Conservation (phyloP, 352 stramenopile species). For the Phytophthora pluvialis region DNA sequence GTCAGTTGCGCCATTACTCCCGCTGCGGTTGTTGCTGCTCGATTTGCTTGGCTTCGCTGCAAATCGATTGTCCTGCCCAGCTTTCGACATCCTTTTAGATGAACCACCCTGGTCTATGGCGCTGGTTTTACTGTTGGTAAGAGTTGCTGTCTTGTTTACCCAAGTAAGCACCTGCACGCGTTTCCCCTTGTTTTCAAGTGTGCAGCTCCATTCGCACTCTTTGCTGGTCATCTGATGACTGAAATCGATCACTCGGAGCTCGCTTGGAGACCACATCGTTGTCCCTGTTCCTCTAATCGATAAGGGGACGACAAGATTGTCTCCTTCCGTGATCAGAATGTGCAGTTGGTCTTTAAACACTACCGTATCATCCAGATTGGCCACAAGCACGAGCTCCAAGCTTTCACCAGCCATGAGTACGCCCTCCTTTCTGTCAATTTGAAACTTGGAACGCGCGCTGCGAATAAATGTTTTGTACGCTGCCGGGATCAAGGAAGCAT, state of each 20-base stretch:
- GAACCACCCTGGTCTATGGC: constrained; percentile 15
- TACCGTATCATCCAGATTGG: constrained; percentile 94
- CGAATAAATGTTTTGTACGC: constrained; percentile 94
- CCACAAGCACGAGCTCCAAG: constrained; percentile 78
- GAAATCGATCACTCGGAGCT: constrained; percentile 93
- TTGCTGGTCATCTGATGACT: constrained; percentile 90
- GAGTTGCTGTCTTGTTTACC: constrained; percentile 75
- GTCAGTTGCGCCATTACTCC: constrained; percentile 17
- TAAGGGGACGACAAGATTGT: constrained; percentile 90
- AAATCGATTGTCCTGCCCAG: constrained; percentile 11
- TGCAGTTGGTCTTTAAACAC: constrained; percentile 94
- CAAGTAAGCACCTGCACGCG: constrained; percentile 92
- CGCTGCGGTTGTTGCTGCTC: constrained; percentile 26
- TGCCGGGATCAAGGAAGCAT: constrained; percentile 91
- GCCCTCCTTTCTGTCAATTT: constrained; percentile 90
- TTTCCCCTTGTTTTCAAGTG: constrained; percentile 96
- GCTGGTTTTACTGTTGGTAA: constrained; percentile 32
- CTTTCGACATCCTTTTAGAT: constrained; percentile 29
- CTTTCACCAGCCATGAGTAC: constrained; percentile 82
- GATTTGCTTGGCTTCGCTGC: constrained; percentile 23
- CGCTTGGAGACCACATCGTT: constrained; percentile 93
- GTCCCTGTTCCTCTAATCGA: constrained; percentile 92
- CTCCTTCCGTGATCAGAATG: constrained; percentile 92
- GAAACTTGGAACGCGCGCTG: constrained; percentile 92
- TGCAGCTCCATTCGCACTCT: constrained; percentile 92